Base-by-base conservation (phyloP, 768 basidiomycete species). In the Boletus speciosus region DNA sequence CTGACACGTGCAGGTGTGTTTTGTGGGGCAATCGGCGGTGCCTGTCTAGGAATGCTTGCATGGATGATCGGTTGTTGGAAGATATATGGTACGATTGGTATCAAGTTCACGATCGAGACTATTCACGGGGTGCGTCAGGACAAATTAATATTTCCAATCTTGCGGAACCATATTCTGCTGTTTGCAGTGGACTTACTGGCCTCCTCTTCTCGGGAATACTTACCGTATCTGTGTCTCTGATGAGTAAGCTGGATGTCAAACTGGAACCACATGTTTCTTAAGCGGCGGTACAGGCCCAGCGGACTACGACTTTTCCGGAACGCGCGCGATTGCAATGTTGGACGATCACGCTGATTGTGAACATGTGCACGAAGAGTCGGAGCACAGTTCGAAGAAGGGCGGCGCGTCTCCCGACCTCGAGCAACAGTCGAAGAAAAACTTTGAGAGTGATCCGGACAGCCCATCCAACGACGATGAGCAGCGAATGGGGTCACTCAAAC, bases 31-130 rank as follows among this genome's bases (percentile, higher is more conserved):
- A 65, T 80, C 44, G 65, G 69, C 2, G 78, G 78, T 2, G 75
- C 74, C 8, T 57, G 65, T 15, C 61, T 75, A 15, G 77, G 76
- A 39, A 78, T 79, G 74, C 39, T 74, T 1, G 77, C 78, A 19
- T 81, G 78, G 78, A 77, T 80, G 74, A 70, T 80, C 9, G 74
- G 77, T 0, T 79, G 79, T 54, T 76, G 71, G 74, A 78, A 80
- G 59, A 78, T 77, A 47, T 77, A 72, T 44, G 77, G 77, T 74
- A 52, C 16, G 63, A 54, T 36, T 15, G 21, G 8, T 15, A 25
- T 32, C 12, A 5, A 25, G 16, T 39, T 11, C 19, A n/a, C 19
- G 19, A 14, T 34, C 21, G 35, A 7, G 27, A 21, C 5, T 8
- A 29, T 32, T 54, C 25, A 52, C 8, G 15, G 38, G 10, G 19